Conservation (phyloP, 202 grass and related monocot genomes). For the Zoysia matrella region DNA sequence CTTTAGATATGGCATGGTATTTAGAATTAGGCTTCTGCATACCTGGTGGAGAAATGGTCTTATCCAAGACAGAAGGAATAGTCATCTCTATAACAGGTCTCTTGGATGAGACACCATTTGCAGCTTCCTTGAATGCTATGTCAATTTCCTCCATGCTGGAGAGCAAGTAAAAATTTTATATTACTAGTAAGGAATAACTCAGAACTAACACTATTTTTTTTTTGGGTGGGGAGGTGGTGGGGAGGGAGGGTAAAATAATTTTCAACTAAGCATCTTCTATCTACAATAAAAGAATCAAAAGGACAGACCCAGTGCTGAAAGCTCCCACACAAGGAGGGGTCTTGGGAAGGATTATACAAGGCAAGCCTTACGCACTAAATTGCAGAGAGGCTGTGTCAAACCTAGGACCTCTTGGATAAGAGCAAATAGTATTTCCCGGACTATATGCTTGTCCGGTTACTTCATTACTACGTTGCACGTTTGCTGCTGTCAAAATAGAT, state of each 20-base stretch:
- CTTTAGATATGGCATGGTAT: constrained; percentile 21
- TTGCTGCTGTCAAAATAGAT: constrained; percentile 8
- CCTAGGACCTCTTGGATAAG: neutral
- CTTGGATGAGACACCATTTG: constrained; percentile 71
- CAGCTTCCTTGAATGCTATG: constrained; percentile 79
- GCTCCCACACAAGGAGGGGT: no score
- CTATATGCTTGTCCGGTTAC: constrained; percentile 6
- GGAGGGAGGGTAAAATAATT: no score
- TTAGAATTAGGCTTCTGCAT: constrained; percentile 33
- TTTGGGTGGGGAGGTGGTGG: no score
- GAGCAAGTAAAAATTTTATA: constrained; percentile 42
- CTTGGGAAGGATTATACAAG: no score
- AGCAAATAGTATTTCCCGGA: constrained; percentile 13
- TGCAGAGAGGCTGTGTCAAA: no score
- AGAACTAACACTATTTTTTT: neutral
- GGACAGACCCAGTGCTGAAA: no score
- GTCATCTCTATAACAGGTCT: constrained; percentile 99
- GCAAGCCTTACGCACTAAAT: no score
- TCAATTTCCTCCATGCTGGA: constrained; percentile 95
- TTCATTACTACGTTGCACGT: neutral
- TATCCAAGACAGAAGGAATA: constrained; percentile 96
- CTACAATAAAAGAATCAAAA: neutral
- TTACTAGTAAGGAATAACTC: constrained; percentile 23
- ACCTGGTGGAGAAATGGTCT: constrained; percentile 93
- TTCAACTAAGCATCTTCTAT: neutral